These are phyloP conservation scores for Macadamia integrifolia DNA, from an alignment of 164 flowering plant genomes.

Conservation along the genomic window DNA sequence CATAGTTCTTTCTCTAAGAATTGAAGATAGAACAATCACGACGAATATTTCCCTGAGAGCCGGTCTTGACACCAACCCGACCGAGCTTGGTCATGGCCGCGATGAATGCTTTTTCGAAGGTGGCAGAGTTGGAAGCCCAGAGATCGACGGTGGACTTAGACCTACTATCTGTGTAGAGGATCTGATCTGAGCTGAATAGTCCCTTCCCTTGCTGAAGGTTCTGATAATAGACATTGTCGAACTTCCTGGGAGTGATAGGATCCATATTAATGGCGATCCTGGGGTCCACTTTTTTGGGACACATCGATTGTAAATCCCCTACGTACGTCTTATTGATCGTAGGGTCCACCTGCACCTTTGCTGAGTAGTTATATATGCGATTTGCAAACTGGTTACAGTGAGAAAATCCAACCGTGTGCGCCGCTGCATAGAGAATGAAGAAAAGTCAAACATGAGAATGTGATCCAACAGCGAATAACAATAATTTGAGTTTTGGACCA, in stretches of 20 bases:
- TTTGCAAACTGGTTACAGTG: slow-evolving; percentile 52
- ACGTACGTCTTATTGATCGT: slow-evolving; percentile 47
- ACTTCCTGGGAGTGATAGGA: slow-evolving; percentile 55
- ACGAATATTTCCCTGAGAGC: slow-evolving; percentile 47
- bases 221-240: slow-evolving; percentile 73
- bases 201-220: slow-evolving; percentile 68
- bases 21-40: slow-evolving; percentile 31
- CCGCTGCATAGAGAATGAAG: slow-evolving; percentile 31
- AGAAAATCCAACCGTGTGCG: slow-evolving; percentile 73
- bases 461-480: too few species aligned
- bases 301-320: slow-evolving; percentile 38
- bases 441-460: too few species aligned
- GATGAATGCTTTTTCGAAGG: slow-evolving; percentile 53
- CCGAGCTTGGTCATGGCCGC: slow-evolving; percentile 79
- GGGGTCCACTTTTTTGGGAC: slow-evolving; percentile 77
- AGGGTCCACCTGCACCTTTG: slow-evolving; percentile 38
- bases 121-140: slow-evolving; percentile 44
- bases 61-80: slow-evolving; percentile 61
- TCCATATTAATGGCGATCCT: slow-evolving; percentile 74
- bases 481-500: too few species aligned
- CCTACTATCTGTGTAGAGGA: slow-evolving; percentile 49
- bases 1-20: neutral
- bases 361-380: slow-evolving; percentile 50
- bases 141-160: slow-evolving; percentile 50
- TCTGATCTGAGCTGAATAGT: slow-evolving; percentile 80